phyloP scores from a whole-genome alignment of 2,329 filamentous ascomycete genomes.

The Aspergillus novofumigatus region DNA sequence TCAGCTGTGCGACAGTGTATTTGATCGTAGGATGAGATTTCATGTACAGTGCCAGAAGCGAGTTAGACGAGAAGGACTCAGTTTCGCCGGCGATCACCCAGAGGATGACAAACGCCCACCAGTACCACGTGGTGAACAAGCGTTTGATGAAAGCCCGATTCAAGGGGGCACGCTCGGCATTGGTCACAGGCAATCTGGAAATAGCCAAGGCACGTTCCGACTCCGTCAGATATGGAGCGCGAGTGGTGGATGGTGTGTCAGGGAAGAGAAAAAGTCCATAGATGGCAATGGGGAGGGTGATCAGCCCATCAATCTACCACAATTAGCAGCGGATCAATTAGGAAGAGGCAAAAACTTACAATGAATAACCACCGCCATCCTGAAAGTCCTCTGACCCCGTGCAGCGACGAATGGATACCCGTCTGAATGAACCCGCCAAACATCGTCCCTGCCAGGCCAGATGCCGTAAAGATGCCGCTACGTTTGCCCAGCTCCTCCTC shows the following conservation, averaged over 20 bases:
- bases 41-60: conserved; percentile 52
- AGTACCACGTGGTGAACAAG: conserved; percentile 34
- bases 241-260: conserved; percentile 34
- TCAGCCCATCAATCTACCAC: conserved; percentile 33
- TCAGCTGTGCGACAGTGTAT: conserved; percentile 48
- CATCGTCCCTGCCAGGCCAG: conserved; percentile 34
- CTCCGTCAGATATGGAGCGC: conserved; percentile 30
- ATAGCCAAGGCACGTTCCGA: conserved; percentile 30
- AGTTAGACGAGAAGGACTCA: conserved; percentile 65
- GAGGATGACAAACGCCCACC: conserved; percentile 35
- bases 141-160: conserved; percentile 25
- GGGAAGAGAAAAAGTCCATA: conserved; percentile 42
- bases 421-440: conserved; percentile 36
- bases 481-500: conserved; percentile 38
- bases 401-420: conserved; percentile 28
- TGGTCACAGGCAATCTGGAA: conserved; percentile 24
- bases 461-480: conserved; percentile 32
- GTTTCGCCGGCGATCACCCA: conserved; percentile 65
- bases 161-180: conserved; percentile 16
- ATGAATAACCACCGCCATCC: conserved; percentile 39
- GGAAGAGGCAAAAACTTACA: conserved; percentile 7
- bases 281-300: conserved; percentile 42
- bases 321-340: background rate
- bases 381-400: conserved; percentile 23
- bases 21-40: conserved; percentile 42